phyloP scores from a whole-genome alignment of 805 yeast genomes.

The Nakazawaea siamensis region DNA sequence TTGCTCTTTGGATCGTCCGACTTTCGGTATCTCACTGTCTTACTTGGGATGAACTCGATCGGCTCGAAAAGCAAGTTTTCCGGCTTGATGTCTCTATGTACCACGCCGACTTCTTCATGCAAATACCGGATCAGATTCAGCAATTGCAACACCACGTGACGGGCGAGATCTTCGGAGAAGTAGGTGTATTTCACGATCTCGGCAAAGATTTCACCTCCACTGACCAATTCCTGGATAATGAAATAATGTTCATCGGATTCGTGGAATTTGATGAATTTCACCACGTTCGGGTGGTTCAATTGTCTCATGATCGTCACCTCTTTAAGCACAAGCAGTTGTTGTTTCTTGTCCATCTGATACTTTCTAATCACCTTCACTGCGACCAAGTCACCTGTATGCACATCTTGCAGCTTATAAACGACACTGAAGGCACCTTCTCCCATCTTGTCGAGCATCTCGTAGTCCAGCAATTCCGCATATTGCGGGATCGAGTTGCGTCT shows the following conservation, averaged over 20 bases:
- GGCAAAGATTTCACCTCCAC: slow-evolving; percentile 78
- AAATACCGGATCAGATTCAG: slow-evolving; percentile 62
- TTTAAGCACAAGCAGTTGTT: slow-evolving; percentile 50
- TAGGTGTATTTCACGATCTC: slow-evolving; percentile 73
- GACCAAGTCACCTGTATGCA: slow-evolving; percentile 31
- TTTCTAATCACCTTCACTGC: slow-evolving; percentile 77
- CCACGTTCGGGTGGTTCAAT: slow-evolving; percentile 52
- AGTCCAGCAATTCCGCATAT: slow-evolving; percentile 18
- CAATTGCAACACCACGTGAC: slow-evolving; percentile 68
- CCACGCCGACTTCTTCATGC: slow-evolving; percentile 64
- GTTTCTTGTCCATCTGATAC: slow-evolving; percentile 39
- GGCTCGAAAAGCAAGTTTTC: slow-evolving; percentile 65
- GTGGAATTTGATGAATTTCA: slow-evolving; percentile 43
- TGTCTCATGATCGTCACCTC: slow-evolving; percentile 71
- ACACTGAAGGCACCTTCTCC: slow-evolving; percentile 91
- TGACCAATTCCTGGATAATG: slow-evolving; percentile 56
- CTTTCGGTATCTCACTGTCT: slow-evolving; percentile 31
- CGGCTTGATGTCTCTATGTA: slow-evolving; percentile 79
- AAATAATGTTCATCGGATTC: slow-evolving; percentile 49
- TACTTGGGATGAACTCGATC: slow-evolving; percentile 33
- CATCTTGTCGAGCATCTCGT: slow-evolving; percentile 24
- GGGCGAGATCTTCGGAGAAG: slow-evolving; percentile 61
- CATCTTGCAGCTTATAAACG: slow-evolving; percentile 66
- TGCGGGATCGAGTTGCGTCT: slow-evolving; percentile 14
- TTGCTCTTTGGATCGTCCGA: slow-evolving; percentile 67